Conservation (phyloP, 1,284 basidiomycete species). For the Takashimella koratensis region DNA sequence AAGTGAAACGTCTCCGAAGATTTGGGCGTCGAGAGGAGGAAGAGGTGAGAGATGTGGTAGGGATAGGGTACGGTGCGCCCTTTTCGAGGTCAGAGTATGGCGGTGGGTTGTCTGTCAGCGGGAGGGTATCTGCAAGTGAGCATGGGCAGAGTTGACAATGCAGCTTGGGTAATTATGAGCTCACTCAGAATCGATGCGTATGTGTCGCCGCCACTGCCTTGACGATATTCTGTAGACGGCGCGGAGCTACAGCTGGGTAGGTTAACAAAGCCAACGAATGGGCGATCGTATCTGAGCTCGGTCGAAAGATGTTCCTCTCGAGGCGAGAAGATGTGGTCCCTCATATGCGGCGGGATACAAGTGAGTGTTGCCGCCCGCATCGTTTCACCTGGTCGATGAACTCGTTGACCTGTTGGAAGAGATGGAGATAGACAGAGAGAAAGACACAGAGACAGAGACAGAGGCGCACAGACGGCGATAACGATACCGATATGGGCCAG, state of each 20-base stretch:
- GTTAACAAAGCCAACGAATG: not conserved
- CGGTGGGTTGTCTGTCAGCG: too few relatives aligned
- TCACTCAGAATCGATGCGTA: too few relatives aligned
- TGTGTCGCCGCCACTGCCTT: too few relatives aligned
- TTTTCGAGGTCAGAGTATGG: not conserved
- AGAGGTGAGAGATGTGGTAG: not conserved
- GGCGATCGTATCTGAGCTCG: not conserved
- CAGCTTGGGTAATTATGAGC: too few relatives aligned
- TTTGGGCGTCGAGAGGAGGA: not conserved
- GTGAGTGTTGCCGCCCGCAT: not conserved
- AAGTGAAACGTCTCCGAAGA: not conserved
- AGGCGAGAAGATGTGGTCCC: not conserved
- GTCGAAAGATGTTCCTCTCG: not conserved
- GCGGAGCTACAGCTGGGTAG: not conserved
- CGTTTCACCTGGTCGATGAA: not conserved
- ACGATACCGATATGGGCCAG: too few relatives aligned
- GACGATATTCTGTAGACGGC: not conserved
- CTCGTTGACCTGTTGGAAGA: too few relatives aligned
- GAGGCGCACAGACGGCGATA: too few relatives aligned
- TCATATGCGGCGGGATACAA: slow-evolving; percentile 6
- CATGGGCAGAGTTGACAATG: too few relatives aligned
- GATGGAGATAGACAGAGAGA: too few relatives aligned
- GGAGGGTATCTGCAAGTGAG: too few relatives aligned
- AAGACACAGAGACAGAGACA: too few relatives aligned
- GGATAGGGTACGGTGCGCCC: not conserved